Conservation (phyloP, 2,329 filamentous ascomycete species). For the Sclerotinia subarctica region DNA sequence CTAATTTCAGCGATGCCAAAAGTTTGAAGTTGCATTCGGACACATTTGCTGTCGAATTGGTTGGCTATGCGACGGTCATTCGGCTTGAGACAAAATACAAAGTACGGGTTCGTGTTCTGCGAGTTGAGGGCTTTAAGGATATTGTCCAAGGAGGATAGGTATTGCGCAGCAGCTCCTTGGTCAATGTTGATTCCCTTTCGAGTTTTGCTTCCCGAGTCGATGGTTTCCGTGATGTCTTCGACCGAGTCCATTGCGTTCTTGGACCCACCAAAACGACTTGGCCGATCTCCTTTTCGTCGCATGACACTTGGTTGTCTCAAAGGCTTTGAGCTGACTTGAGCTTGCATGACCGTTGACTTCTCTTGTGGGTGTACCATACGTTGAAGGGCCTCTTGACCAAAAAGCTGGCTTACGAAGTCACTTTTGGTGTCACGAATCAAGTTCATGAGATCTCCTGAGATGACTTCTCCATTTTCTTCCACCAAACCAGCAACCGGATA, state of each 20-base stretch:
- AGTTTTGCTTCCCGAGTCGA: constrained; percentile 41
- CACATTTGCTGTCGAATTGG: constrained; percentile 98
- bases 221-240: constrained; percentile 49
- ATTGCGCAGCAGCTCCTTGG: constrained; percentile 90
- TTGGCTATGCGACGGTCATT: constrained; percentile 97
- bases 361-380: constrained; percentile 93
- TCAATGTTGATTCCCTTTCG: constrained; percentile 50
- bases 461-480: constrained; percentile 94
- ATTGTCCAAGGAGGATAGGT: constrained; percentile 82
- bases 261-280: constrained; percentile 30
- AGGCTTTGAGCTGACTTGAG: constrained; percentile 92
- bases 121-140: constrained; percentile 83
- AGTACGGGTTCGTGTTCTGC: constrained; percentile 86
- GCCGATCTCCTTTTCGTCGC: constrained; percentile 59
- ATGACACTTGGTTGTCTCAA: constrained; percentile 91
- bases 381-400: constrained; percentile 92
- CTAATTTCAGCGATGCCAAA: constrained; percentile 97
- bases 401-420: constrained; percentile 82
- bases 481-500: constrained; percentile 84
- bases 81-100: constrained; percentile 94
- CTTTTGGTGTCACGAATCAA: constrained; percentile 85
- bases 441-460: constrained; percentile 94
- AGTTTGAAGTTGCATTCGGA: constrained; percentile 88
- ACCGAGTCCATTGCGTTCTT: constrained; percentile 36
- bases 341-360: constrained; percentile 87